Conservation (phyloP, 2,329 filamentous ascomycete species). For the Aspergillus texensis region DNA sequence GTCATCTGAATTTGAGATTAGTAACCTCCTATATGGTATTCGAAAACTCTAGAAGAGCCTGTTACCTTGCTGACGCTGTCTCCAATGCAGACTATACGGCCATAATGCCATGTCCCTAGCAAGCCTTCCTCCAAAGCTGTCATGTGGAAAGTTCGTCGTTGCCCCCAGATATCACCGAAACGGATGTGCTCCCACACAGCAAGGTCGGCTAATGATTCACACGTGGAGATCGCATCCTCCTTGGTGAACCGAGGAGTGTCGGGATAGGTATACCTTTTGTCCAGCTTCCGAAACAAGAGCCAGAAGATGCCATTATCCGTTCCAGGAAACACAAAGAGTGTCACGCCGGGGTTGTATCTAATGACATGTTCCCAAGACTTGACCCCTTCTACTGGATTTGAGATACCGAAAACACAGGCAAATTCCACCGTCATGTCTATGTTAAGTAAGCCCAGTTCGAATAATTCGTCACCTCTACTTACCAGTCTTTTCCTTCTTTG, state of each 20-base stretch:
- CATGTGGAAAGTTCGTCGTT: slow-evolving; percentile 18
- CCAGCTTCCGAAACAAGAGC: slow-evolving; percentile 31
- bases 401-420: slow-evolving; percentile 35
- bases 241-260: slow-evolving; percentile 25
- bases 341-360: slow-evolving; percentile 20
- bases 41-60: background rate
- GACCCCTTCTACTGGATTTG: slow-evolving; percentile 17
- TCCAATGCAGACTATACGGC: slow-evolving; percentile 28
- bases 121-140: slow-evolving; percentile 29
- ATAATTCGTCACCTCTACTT: background rate
- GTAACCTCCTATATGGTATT: background rate
- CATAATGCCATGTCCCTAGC: slow-evolving; percentile 27
- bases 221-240: slow-evolving; percentile 22
- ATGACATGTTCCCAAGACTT: slow-evolving; percentile 22
- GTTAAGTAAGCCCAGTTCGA: background rate
- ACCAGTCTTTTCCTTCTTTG: slow-evolving; percentile 14
- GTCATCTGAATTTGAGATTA: slow-evolving; percentile 30
- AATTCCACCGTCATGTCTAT: slow-evolving; percentile 29
- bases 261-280: slow-evolving; percentile 23
- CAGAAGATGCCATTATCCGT: slow-evolving; percentile 28
- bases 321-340: slow-evolving; percentile 17
- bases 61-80: slow-evolving; percentile 33
- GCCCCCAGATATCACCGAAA: slow-evolving; percentile 30
- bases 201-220: slow-evolving; percentile 12
- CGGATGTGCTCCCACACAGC: slow-evolving; percentile 19